Evolutionary conservation across 805 yeast genomes (phyloP).

Genomic region (Monosporozyma siamensis): DNA sequence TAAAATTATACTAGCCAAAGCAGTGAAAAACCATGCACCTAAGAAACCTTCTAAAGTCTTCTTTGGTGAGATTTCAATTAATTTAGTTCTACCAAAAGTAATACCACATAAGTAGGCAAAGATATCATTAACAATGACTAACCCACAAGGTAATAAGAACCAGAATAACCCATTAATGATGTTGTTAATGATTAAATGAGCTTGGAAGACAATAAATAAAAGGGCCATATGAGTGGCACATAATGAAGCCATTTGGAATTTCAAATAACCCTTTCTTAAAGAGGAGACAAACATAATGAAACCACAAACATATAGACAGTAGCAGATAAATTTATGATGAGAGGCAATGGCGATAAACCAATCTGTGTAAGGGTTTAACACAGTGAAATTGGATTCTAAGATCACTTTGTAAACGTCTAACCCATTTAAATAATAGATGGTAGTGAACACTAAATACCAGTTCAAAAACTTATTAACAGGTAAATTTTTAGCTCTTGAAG

Average conservation of each 20-base stretch:
- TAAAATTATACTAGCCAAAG: constrained; percentile 57
- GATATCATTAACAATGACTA: constrained; percentile 90
- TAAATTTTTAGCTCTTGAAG: constrained; percentile 72
- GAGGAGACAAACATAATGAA: constrained; percentile 85
- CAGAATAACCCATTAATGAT: constrained; percentile 86
- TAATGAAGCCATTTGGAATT: constrained; percentile 88
- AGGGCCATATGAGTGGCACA: constrained; percentile 92
- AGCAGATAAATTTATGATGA: constrained; percentile 78
- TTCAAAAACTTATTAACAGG: constrained; percentile 77
- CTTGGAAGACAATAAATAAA: constrained; percentile 83
- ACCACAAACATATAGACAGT: constrained; percentile 76
- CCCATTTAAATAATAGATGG: constrained; percentile 84
- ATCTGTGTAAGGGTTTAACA: constrained; percentile 28
- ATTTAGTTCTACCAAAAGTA: constrained; percentile 86
- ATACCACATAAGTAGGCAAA: constrained; percentile 97
- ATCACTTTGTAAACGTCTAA: constrained; percentile 53
- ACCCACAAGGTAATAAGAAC: constrained; percentile 85
- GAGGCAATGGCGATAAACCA: constrained; percentile 30
- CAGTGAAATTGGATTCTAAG: constrained; percentile 35
- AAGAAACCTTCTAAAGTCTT: constrained; percentile 95
- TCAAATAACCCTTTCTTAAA: constrained; percentile 77
- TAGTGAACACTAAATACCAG: constrained; percentile 87
- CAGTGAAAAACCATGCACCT: constrained; percentile 96
- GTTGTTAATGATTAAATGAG: constrained; percentile 84
- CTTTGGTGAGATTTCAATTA: constrained; percentile 90